phyloP scores from a whole-genome alignment of 2,329 filamentous ascomycete genomes.

The Fonsecaea pugnacius region DNA sequence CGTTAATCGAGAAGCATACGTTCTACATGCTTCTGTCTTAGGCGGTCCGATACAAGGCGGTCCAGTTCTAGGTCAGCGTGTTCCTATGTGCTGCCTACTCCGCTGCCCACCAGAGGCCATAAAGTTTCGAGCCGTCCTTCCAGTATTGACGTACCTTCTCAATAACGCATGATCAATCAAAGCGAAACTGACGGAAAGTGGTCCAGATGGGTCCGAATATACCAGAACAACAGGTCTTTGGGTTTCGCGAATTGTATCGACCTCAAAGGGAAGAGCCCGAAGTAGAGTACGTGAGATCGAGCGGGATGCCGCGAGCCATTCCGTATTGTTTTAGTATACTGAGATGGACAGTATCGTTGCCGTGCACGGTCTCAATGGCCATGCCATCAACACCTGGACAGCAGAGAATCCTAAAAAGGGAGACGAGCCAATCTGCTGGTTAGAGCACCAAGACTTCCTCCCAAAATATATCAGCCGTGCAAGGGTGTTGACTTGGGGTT shows the following conservation, averaged over 20 bases:
- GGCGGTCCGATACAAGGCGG: too few relatives aligned
- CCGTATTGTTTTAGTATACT: neutral
- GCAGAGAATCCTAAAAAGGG: slow-evolving; percentile 11
- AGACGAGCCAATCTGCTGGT: slow-evolving; percentile 38
- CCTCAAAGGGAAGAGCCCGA: slow-evolving; percentile 25
- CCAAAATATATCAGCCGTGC: slow-evolving; percentile 41
- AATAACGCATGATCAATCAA: too few relatives aligned
- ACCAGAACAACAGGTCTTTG: slow-evolving; percentile 21
- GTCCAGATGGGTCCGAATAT: neutral
- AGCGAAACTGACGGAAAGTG: too few relatives aligned
- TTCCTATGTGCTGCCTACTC: too few relatives aligned
- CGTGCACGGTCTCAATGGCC: slow-evolving; percentile 49
- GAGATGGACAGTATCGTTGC: slow-evolving; percentile 44
- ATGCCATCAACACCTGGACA: slow-evolving; percentile 48
- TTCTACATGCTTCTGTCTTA: too few relatives aligned
- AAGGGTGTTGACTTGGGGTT: slow-evolving; percentile 42
- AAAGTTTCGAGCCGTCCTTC: too few relatives aligned
- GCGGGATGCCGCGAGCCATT: neutral
- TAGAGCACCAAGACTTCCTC: slow-evolving; percentile 44
- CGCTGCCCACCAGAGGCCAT: too few relatives aligned
- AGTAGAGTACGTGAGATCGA: slow-evolving; percentile 28
- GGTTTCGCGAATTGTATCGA: slow-evolving; percentile 33
- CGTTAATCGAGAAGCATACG: too few relatives aligned
- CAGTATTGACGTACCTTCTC: too few relatives aligned
- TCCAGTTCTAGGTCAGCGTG: too few relatives aligned